Evolutionary conservation across 768 basidiomycete species (phyloP).

Genomic region (Mycena vitilis): DNA sequence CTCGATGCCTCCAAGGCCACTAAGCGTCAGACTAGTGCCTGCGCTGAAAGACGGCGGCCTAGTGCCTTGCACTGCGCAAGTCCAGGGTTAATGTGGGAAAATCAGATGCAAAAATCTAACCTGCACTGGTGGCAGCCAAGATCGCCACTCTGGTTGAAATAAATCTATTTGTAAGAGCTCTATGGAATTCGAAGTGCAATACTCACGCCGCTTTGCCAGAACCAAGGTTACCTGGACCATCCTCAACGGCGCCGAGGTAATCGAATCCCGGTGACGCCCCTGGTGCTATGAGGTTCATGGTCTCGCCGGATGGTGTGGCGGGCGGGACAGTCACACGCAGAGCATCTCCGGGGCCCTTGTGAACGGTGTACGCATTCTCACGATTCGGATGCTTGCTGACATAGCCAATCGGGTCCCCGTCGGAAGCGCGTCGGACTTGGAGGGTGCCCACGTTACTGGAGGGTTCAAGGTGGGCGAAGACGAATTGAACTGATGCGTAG

Average conservation of each 20-base stretch:
- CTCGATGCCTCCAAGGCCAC: conserved; percentile 6
- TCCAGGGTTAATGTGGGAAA: too few relatives aligned
- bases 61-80: not conserved
- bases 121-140: conserved; percentile 8
- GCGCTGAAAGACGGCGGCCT: conserved; percentile 15
- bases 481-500: not conserved
- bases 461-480: too few relatives aligned
- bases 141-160: not conserved
- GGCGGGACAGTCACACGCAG: conserved; percentile 16
- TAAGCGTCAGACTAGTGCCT: conserved; percentile 13
- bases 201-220: conserved; percentile 2
- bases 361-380: conserved; percentile 11
- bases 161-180: not conserved
- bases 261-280: not conserved
- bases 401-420: conserved; percentile 11
- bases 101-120: not conserved
- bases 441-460: conserved; percentile 8
- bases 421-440: not conserved
- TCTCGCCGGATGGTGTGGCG: not conserved
- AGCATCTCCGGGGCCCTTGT: not conserved
- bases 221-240: not conserved
- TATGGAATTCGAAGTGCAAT: not conserved
- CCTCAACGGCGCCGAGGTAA: conserved; percentile 11
- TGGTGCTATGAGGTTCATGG: conserved; percentile 12
- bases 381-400: conserved; percentile 1